Percentiles rank a stretch among this genome's conserved stretches.
Conservation (phyloP, 1,284 basidiomycete species). For the Ustilago loliicola region DNA sequence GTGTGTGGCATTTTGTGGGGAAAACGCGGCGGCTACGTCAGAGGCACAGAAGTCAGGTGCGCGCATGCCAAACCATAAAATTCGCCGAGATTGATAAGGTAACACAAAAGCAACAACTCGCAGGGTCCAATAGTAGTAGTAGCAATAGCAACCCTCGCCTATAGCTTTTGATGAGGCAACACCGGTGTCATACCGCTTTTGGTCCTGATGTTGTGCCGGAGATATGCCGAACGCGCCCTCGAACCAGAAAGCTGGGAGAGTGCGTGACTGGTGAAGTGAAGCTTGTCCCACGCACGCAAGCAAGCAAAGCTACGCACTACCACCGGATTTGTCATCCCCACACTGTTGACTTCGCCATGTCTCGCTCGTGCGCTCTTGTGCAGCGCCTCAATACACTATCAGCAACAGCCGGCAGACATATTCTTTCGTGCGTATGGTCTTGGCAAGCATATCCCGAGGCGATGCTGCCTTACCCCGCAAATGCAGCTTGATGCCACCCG, state of each 20-base stretch:
- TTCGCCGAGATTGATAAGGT: constrained; percentile 23
- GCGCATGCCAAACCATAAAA: constrained; percentile 9
- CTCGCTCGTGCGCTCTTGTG: background rate
- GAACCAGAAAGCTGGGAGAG: background rate
- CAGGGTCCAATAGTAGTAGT: constrained; percentile 23
- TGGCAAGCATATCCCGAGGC: background rate
- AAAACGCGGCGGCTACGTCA: constrained; percentile 23
- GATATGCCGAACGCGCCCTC: background rate
- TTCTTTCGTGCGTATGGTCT: background rate
- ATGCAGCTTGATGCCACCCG: background rate
- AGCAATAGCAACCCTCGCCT: background rate
- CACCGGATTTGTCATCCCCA: constrained; percentile 7
- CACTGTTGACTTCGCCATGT: background rate
- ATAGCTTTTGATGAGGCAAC: constrained; percentile 10
- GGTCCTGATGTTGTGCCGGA: background rate
- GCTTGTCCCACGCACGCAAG: background rate
- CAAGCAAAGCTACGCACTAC: background rate
- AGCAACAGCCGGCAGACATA: background rate
- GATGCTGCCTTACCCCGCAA: background rate
- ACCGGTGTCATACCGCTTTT: background rate
- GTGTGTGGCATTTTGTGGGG: constrained; percentile 19
- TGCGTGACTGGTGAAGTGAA: background rate
- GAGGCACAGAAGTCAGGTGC: constrained; percentile 1
- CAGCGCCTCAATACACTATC: no score
- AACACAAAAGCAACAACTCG: constrained; percentile 4